Base-by-base conservation (phyloP, 2,329 filamentous ascomycete species). In the Kalaharituber pfeilii region DNA sequence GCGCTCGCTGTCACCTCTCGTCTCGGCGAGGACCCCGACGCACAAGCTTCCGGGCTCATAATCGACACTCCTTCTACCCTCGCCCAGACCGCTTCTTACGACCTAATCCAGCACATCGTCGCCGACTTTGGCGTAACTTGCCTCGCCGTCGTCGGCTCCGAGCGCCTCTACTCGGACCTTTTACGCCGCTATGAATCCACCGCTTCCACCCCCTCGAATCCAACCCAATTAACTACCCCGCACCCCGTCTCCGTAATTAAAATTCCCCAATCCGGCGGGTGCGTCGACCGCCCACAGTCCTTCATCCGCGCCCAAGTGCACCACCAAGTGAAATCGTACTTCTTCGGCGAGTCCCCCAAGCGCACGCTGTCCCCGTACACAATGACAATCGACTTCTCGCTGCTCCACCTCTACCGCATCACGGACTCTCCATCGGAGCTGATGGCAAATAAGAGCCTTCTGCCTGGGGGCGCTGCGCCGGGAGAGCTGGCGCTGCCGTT, bases 281-380 rank as follows among this genome's bases (percentile, higher is more conserved):
- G 85, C 33, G 84, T 85, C 1, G 79, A 85, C 63, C 77, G 86
- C 49, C 82, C 87, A 59, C 77, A 81, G 33, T 66, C 70, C 0
- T 93, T 86, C 67, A 79, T 88, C 73, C 83, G 85, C 63, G 75
- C 79, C 15, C 70, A 78, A 4, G 77, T 84, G 45, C 84, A 93
- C 64, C 78, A 82, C 0, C 77, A 84, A 51, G 87, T 95, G 52
- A 82, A 84, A 61, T 82, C 88, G 62, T 98, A 98, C 69, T 98
- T 98, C 71, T 98, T 95, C 66, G 91, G 91, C 8, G 42, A 47
- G 42, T 82, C 84, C 59, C 69, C 76, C 1, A 80, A 79, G 58
- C 77, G 83, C 55, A 83, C 85, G 0, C 72, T 98, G 1, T 91
- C 84, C 47, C 91, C 91, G 0, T 84, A 88, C 63, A 93, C 86